phyloP scores from a whole-genome alignment of 352 stramenopile genomes.

The Hyaloperonospora brassicae region DNA sequence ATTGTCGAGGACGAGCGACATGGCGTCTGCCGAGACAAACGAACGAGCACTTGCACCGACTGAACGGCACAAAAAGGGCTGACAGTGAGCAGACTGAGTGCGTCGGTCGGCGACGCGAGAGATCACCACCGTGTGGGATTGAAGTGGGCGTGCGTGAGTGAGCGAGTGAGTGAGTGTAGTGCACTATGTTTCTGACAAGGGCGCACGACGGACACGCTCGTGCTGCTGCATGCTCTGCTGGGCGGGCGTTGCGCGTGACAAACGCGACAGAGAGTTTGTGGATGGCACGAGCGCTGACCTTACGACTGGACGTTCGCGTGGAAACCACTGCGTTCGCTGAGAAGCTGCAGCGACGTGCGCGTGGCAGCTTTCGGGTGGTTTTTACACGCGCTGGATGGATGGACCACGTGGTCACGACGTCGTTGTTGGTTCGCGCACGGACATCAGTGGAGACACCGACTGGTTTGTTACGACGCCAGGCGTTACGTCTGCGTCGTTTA shows the following conservation, averaged over 20 bases:
- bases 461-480: too few relatives aligned
- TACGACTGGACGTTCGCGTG: background rate
- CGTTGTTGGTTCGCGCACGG: too few relatives aligned
- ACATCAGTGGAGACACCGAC: too few relatives aligned
- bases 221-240: conserved; percentile 15
- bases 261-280: conserved; percentile 16
- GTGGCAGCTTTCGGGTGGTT: too few relatives aligned
- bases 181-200: conserved; percentile 12
- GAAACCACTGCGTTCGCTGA: background rate
- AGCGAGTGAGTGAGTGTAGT: conserved; percentile 2
- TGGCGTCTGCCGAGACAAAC: conserved; percentile 1
- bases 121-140: too few relatives aligned
- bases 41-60: conserved; percentile 4
- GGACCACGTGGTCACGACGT: too few relatives aligned
- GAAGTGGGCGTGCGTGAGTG: conserved; percentile 5
- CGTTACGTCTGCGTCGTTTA: too few relatives aligned
- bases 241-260: conserved; percentile 22
- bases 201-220: conserved; percentile 1
- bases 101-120: too few relatives aligned
- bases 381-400: too few relatives aligned
- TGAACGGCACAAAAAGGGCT: conserved; percentile 1
- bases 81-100: conserved; percentile 12
- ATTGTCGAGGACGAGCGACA: conserved; percentile 27
- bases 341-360: background rate
- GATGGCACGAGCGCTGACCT: background rate